Conservation (phyloP, 225 moss, liverwort and hornwort species). For the Anthoceros angustus region DNA sequence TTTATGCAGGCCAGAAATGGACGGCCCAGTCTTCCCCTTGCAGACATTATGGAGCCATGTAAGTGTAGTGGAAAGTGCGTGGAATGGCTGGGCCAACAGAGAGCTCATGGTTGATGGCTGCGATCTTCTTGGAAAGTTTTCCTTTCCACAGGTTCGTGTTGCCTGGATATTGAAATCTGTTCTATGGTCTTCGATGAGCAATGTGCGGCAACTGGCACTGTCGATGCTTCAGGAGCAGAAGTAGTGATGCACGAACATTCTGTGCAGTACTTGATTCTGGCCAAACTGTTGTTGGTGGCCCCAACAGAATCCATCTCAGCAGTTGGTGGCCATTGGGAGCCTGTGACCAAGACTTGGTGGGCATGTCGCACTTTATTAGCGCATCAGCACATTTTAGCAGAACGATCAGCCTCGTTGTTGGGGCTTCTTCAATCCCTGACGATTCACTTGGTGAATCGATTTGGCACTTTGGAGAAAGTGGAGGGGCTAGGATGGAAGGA, state of each 20-base stretch:
- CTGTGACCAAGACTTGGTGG: slow-evolving; percentile 71
- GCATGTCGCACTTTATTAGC: slow-evolving; percentile 46
- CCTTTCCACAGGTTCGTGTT: slow-evolving; percentile 58
- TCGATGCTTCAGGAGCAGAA: neutral
- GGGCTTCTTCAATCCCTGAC: slow-evolving; percentile 31
- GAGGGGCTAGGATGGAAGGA: slow-evolving; percentile 42
- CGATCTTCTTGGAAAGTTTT: slow-evolving; percentile 65
- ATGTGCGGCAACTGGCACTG: neutral
- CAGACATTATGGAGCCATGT: slow-evolving; percentile 14
- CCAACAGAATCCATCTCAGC: slow-evolving; percentile 20
- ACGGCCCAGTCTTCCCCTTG: slow-evolving; percentile 28
- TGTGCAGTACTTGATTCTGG: slow-evolving; percentile 89
- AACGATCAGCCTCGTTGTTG: slow-evolving; percentile 67
- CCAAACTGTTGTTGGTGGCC: slow-evolving; percentile 64
- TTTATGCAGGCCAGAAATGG: slow-evolving; percentile 48
- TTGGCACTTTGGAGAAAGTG: slow-evolving; percentile 55
- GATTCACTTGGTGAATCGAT: slow-evolving; percentile 20
- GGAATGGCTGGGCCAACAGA: slow-evolving; percentile 59
- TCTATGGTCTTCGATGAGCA: neutral
- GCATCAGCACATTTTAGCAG: slow-evolving; percentile 72
- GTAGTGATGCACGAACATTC: slow-evolving; percentile 14
- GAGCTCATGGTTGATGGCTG: slow-evolving; percentile 83
- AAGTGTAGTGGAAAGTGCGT: slow-evolving; percentile 20
- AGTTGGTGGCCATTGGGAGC: slow-evolving; percentile 11
- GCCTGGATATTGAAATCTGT: neutral